Base-by-base conservation (phyloP, 179 eudicot species). In the Pouteria campechiana region DNA sequence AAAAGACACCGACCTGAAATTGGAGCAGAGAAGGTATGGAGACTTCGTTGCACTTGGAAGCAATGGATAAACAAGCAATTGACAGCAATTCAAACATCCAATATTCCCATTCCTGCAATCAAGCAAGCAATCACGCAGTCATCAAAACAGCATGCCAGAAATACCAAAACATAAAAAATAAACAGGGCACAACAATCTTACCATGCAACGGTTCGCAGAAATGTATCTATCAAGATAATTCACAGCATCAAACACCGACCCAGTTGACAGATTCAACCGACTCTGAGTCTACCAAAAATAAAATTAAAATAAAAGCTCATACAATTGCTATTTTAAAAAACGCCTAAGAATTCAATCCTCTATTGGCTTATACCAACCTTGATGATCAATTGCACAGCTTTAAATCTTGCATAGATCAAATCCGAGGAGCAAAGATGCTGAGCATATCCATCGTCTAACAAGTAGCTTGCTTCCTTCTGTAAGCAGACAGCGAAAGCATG, bases 201-300 rank as follows among this genome's bases (percentile, higher is more conserved):
- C 73, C 16, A 50, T 55, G 28, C 73, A 54, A 17, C 37, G 48
- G 11, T 48, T 46, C 13, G n/a, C 9, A 13, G 72, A 58, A 18
- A 66, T 39, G 35, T 66, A 71, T 0, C 73, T 73, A 55, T 71
- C 77, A 13, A 71, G 39, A 43, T 66, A 61, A 48, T 63, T 71
- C n/a, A 45, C 60, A n/a, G 77, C 77, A 7, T 28, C 37, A 30
- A 58, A 66, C 16, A 62, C 41, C 6, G 70, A 65, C 45, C 46
- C 65, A 34, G 22, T 8, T n/a, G 63, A 52, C 15, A 71, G 58
- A 33, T 57, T 48, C 58, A 66, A 19, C 54, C 77, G 52, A 19
- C 38, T 53, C 14, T 36, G 66, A 25, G 66, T 23, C 77, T 71
- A 32, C 17, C 29, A 40, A 0, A 32, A 11, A 11, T 19, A 37